Percentiles rank a stretch among this genome's conserved stretches.
Conservation (phyloP, 1,284 basidiomycete genomes). For the Marasmius oreades region DNA sequence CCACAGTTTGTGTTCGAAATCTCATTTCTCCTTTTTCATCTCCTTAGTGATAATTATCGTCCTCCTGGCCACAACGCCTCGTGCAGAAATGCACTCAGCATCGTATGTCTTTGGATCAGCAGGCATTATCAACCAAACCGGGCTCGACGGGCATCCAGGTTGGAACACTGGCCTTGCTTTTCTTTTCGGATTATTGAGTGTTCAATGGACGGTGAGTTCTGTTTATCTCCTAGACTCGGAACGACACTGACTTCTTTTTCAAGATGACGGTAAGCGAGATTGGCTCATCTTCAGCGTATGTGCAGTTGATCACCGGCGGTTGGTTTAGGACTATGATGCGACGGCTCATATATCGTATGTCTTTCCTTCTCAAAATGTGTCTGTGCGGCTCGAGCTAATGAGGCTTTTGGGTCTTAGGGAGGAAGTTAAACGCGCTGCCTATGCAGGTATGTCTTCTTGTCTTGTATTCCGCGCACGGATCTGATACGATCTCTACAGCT, state of each 20-base stretch:
- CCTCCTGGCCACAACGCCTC: conserved; percentile 75
- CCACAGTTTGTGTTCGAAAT: not conserved
- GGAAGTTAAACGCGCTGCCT: conserved; percentile 86
- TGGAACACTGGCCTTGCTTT: conserved; percentile 82
- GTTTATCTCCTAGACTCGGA: not conserved
- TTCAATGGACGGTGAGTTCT: conserved; percentile 81
- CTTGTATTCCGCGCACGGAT: not conserved
- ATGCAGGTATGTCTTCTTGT: conserved; percentile 53
- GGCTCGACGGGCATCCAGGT: conserved; percentile 38
- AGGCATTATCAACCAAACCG: conserved; percentile 71
- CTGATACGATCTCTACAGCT: conserved; percentile 31
- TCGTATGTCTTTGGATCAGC: conserved; percentile 75
- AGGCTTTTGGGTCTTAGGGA: too few relatives aligned
- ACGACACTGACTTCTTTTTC: conserved; percentile 6
- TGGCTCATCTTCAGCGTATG: not conserved
- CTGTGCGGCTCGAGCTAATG: too few relatives aligned
- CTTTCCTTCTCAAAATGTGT: not conserved
- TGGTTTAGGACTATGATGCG: conserved; percentile 57
- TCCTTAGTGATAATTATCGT: conserved; percentile 81
- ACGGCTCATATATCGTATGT: conserved; percentile 86
- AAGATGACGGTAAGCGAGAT: conserved; percentile 60
- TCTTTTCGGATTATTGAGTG: conserved; percentile 83
- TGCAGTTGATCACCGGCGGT: not conserved
- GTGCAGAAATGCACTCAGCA: conserved; percentile 77
- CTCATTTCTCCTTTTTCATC: conserved; percentile 5